phyloP scores from a whole-genome alignment of 768 basidiomycete genomes.

The Boletus barrowsii region DNA sequence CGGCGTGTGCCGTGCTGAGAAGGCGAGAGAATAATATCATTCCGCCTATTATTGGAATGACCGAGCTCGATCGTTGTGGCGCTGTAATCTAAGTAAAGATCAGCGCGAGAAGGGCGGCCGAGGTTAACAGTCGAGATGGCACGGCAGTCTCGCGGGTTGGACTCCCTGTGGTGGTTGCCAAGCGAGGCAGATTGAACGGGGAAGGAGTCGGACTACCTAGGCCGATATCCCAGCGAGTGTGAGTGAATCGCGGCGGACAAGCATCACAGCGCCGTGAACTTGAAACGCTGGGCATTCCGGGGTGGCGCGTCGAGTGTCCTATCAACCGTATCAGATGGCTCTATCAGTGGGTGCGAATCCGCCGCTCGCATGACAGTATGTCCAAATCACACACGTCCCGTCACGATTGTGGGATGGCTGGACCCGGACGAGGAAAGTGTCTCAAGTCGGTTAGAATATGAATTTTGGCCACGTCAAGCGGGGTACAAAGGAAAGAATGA shows the following conservation, averaged over 20 bases:
- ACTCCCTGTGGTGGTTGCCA: not conserved
- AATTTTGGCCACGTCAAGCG: slow-evolving; percentile 1
- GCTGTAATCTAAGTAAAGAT: slow-evolving; percentile 10
- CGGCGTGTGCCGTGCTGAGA: slow-evolving; percentile 12
- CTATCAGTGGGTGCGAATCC: slow-evolving; percentile 19
- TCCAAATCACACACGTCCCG: slow-evolving; percentile 3
- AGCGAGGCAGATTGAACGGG: slow-evolving; percentile 8
- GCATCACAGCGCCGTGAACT: slow-evolving; percentile 21
- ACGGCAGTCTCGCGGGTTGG: slow-evolving; percentile 1
- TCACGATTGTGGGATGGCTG: not conserved
- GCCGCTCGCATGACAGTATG: slow-evolving; percentile 1
- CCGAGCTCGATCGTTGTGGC: slow-evolving; percentile 14
- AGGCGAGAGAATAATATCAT: not conserved
- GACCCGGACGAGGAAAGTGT: not conserved
- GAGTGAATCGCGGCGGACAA: slow-evolving; percentile 18
- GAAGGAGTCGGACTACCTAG: slow-evolving; percentile 1
- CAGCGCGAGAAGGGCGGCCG: slow-evolving; percentile 10
- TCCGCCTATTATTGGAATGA: slow-evolving; percentile 10
- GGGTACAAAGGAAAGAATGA: not conserved
- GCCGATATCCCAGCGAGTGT: not conserved
- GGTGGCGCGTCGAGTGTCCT: slow-evolving; percentile 12
- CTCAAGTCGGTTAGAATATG: slow-evolving; percentile 2
- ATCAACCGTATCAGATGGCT: slow-evolving; percentile 30
- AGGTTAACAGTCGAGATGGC: slow-evolving; percentile 1
- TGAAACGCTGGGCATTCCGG: slow-evolving; percentile 19